Conservation (phyloP, 176 grass and related monocot species). For the Eremochloa ophiuroides region DNA sequence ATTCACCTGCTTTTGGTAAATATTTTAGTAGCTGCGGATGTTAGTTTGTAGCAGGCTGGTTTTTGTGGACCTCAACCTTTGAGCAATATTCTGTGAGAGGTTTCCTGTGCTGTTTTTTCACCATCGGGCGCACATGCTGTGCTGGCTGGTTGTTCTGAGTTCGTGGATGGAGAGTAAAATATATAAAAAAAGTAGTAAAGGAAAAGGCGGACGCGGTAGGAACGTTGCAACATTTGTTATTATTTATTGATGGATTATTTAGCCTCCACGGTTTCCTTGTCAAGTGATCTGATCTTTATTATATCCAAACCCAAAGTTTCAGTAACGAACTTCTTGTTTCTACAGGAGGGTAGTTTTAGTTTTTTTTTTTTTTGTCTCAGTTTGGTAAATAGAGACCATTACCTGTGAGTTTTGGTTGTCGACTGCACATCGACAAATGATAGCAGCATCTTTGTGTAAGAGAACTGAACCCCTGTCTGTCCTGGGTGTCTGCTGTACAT, state of each 20-base stretch:
- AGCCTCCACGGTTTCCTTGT: background rate
- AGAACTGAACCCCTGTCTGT: background rate
- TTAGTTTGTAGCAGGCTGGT: slow-evolving; percentile 31
- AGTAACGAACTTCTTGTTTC: no score
- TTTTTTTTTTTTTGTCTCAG: no score
- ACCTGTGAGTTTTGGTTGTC: background rate
- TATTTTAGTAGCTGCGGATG: slow-evolving; percentile 38
- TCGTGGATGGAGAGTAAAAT: background rate
- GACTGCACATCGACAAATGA: no score
- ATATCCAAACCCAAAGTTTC: no score
- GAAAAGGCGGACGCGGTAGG: background rate
- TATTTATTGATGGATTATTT: slow-evolving; percentile 23
- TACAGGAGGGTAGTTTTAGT: no score
- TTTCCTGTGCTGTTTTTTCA: slow-evolving; percentile 12
- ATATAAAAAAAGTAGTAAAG: background rate
- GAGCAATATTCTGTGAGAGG: slow-evolving; percentile 26
- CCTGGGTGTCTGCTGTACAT: background rate
- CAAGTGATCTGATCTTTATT: no score
- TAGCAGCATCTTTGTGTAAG: background rate
- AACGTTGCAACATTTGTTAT: slow-evolving; percentile 15
- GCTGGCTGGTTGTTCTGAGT: slow-evolving; percentile 11
- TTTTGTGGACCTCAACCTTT: slow-evolving; percentile 29
- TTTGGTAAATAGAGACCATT: no score
- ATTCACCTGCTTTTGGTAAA: slow-evolving; percentile 39
- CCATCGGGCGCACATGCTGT: slow-evolving; percentile 12